A percentile compares a stretch with the other conserved stretches of the same genome.
Conservation (phyloP, 805 yeast species). For the Candida parachauliodes region DNA sequence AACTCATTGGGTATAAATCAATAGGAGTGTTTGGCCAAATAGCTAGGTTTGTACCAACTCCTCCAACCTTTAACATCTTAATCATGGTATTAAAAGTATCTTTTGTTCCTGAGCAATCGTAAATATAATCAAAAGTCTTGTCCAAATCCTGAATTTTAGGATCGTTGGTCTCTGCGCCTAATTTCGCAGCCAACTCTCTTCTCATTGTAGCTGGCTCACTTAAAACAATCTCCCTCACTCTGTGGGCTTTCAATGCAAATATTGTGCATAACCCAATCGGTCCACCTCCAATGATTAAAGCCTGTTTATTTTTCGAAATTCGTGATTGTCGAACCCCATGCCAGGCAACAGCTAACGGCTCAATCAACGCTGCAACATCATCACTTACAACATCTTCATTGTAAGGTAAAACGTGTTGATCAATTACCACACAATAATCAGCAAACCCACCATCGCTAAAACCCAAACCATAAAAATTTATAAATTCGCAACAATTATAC, state of each 20-base stretch:
- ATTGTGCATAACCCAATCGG: slow-evolving; percentile 61
- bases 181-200: slow-evolving; percentile 50
- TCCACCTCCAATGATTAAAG: slow-evolving; percentile 58
- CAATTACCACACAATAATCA: slow-evolving; percentile 43
- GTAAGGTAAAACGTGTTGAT: slow-evolving; percentile 35
- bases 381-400: slow-evolving; percentile 37
- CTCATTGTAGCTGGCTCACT: slow-evolving; percentile 54
- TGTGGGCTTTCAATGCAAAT: slow-evolving; percentile 46
- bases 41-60: slow-evolving; percentile 58
- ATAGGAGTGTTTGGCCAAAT: slow-evolving; percentile 56
- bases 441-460: slow-evolving; percentile 55
- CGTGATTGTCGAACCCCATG: slow-evolving; percentile 47
- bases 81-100: slow-evolving; percentile 50
- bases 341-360: slow-evolving; percentile 59
- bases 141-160: slow-evolving; percentile 22
- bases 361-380: slow-evolving; percentile 50
- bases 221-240: slow-evolving; percentile 45
- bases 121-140: slow-evolving; percentile 41
- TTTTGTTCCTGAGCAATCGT: slow-evolving; percentile 55
- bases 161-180: slow-evolving; percentile 39
- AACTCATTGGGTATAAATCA: slow-evolving; percentile 49
- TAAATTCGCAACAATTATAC: slow-evolving; percentile 49
- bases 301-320: slow-evolving; percentile 40
- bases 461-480: slow-evolving; percentile 54
- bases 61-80: slow-evolving; percentile 46